Evolutionary conservation across 768 basidiomycete genomes (phyloP).

Genomic region (Boletus rubescentipes): DNA sequence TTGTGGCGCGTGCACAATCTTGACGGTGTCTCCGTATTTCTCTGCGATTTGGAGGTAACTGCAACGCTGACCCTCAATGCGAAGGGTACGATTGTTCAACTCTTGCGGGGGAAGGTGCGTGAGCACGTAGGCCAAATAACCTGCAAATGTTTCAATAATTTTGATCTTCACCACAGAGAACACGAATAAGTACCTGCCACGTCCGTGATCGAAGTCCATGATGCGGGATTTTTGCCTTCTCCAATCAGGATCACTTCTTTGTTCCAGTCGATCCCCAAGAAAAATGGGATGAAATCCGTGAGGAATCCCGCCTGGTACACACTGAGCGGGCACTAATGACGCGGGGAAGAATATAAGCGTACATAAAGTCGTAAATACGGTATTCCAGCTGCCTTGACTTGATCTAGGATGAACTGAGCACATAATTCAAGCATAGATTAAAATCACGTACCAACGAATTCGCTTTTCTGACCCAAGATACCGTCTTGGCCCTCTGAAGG

Average conservation of each 20-base stretch:
- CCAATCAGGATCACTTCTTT: conserved; percentile 20
- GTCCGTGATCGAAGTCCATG: conserved; percentile 27
- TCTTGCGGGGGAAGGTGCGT: conserved; percentile 10
- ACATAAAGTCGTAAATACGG: conserved; percentile 24
- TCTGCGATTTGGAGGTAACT: conserved; percentile 9
- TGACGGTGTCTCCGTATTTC: conserved; percentile 8
- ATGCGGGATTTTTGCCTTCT: conserved; percentile 19
- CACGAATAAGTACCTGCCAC: conserved; percentile 16
- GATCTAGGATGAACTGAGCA: not conserved
- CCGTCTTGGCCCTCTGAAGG: conserved; percentile 23
- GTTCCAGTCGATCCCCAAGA: conserved; percentile 14
- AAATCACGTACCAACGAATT: conserved; percentile 14
- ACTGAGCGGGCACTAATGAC: not conserved
- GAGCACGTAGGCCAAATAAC: conserved; percentile 23
- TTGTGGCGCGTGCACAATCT: not conserved
- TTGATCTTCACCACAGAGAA: not conserved
- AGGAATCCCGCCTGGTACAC: conserved; percentile 18
- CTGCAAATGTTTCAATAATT: conserved; percentile 1
- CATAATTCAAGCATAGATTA: not conserved
- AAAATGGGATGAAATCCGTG: conserved; percentile 27
- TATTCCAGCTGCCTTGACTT: conserved; percentile 13
- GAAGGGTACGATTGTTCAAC: conserved; percentile 14
- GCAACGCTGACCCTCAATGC: conserved; percentile 18
- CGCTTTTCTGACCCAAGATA: conserved; percentile 15
- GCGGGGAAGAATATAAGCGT: not conserved